Conservation (phyloP, 371 early-diverging fungal genomes). For the Mucor irregularis region DNA sequence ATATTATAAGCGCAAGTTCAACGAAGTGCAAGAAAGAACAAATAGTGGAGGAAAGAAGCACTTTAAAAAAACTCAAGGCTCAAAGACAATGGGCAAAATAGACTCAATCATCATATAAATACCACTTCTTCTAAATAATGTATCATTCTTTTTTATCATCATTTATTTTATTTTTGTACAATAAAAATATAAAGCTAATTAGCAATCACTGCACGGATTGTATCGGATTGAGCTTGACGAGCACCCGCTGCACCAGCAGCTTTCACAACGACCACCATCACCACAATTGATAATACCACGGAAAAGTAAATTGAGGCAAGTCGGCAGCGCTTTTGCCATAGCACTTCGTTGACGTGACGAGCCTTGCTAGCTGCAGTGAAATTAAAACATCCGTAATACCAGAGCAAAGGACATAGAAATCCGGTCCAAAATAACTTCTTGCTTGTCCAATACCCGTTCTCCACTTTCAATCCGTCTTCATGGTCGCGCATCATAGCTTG, state of each 20-base stretch:
- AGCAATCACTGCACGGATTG: conserved; percentile 17
- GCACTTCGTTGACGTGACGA: not conserved
- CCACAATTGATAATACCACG: not conserved
- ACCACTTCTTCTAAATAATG: not conserved
- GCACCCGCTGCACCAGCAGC: conserved; percentile 6
- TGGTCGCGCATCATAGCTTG: not conserved
- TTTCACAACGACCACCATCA: conserved; percentile 7
- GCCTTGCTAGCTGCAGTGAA: not conserved
- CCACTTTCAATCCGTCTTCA: not conserved
- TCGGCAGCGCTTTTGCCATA: conserved; percentile 21
- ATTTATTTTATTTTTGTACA: not conserved
- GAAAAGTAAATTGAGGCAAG: conserved; percentile 19
- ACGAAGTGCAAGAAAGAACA: conserved; percentile 71
- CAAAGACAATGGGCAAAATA: conserved; percentile 24
- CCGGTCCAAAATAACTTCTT: conserved; percentile 18
- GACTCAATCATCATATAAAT: not conserved
- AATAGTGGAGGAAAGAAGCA: conserved; percentile 64
- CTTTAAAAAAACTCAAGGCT: conserved; percentile 52
- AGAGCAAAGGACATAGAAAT: conserved; percentile 18
- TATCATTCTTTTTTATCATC: not conserved
- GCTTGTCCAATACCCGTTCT: conserved; percentile 7
- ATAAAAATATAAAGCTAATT: conserved; percentile 2
- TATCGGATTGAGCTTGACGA: conserved; percentile 17
- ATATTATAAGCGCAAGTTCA: conserved; percentile 85
- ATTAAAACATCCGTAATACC: conserved; percentile 17